phyloP scores from a whole-genome alignment of 2,329 filamentous ascomycete genomes.

The Colletotrichum tamarilloi region DNA sequence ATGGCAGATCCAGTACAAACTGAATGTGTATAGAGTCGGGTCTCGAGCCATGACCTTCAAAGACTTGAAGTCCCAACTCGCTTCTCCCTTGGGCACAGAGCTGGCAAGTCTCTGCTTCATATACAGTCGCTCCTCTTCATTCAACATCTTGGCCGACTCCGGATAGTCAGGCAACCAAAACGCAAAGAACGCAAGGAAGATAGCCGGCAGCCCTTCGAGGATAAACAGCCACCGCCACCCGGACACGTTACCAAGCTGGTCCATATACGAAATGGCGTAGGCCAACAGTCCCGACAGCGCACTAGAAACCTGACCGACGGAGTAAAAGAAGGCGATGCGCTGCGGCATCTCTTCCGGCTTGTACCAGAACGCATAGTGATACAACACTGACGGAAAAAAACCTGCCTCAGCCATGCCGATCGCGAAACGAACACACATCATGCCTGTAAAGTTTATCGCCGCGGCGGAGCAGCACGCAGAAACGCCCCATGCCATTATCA shows the following conservation, averaged over 20 bases:
- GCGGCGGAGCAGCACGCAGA: neutral
- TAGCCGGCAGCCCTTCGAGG: neutral
- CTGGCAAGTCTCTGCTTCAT: neutral
- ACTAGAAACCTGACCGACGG: neutral
- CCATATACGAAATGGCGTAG: neutral
- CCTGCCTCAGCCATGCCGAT: neutral
- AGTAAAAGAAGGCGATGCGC: neutral
- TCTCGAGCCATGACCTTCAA: neutral
- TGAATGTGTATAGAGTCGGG: neutral
- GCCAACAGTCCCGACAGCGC: neutral
- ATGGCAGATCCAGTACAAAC: neutral
- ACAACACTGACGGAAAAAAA: neutral
- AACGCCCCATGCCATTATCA: neutral
- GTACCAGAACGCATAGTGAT: neutral
- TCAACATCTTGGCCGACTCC: neutral
- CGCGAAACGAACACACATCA: neutral
- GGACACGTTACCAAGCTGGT: neutral
- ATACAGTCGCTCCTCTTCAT: neutral
- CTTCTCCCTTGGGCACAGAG: neutral
- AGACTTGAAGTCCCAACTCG: neutral
- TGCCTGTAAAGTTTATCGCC: neutral
- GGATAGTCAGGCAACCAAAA: neutral
- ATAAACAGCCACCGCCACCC: neutral
- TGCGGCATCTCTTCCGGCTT: neutral
- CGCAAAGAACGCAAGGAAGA: neutral